phyloP scores from a whole-genome alignment of 108 stramenopile species.

The Bacterosira constricta region DNA sequence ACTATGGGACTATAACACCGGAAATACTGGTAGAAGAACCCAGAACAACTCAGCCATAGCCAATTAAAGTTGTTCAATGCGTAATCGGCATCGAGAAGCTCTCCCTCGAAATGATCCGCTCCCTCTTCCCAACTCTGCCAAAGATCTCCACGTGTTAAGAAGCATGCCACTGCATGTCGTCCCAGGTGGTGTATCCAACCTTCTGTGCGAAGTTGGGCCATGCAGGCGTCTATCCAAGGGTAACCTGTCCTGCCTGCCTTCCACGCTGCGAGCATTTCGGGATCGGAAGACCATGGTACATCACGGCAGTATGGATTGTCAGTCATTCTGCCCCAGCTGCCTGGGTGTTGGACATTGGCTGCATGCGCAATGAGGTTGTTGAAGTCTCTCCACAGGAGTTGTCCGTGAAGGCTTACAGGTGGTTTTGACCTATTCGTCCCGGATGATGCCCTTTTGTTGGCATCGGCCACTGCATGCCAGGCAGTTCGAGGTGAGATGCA shows the following conservation, averaged over 20 bases:
- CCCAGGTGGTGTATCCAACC: conserved; percentile 98
- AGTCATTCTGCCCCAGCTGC: conserved; percentile 72
- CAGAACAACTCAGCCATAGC: conserved; percentile 92
- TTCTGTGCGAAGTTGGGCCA: conserved; percentile 89
- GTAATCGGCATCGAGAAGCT: conserved; percentile 95
- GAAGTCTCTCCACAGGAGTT: conserved; percentile 95
- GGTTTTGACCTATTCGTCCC: conserved; percentile 73
- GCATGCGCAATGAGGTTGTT: conserved; percentile 87
- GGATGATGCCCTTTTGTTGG: conserved; percentile 38
- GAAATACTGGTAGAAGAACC: conserved; percentile 94
- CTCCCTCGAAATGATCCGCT: conserved; percentile 75
- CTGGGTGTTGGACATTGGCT: conserved; percentile 55
- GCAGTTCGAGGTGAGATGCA: conserved; percentile 70
- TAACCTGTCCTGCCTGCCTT: conserved; percentile 91
- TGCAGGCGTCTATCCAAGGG: conserved; percentile 96
- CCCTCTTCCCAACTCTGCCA: conserved; percentile 96
- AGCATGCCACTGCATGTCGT: conserved; percentile 96
- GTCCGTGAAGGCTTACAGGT: conserved; percentile 94
- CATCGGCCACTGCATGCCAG: conserved; percentile 65
- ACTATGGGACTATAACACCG: conserved; percentile 93
- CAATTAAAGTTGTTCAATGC: conserved; percentile 95
- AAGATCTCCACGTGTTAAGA: conserved; percentile 96
- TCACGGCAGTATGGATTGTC: conserved; percentile 78
- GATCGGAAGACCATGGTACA: conserved; percentile 89
- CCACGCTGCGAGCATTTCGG: conserved; percentile 80